These are phyloP conservation scores for Fusarium veterinarium DNA, from an alignment of 2,329 filamentous ascomycete species.

Conservation along the genomic window DNA sequence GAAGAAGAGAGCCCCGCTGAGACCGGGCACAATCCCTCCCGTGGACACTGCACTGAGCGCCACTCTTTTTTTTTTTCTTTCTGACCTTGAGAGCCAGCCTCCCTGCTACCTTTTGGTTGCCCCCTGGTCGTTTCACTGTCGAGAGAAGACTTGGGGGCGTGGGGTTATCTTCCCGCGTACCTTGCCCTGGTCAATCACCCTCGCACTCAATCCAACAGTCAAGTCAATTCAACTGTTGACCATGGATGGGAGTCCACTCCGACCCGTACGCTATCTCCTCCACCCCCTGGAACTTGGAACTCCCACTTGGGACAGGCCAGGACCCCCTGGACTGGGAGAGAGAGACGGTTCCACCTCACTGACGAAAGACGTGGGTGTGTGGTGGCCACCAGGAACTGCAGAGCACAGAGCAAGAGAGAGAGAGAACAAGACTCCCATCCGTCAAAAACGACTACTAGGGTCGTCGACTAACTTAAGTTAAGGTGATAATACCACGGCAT, in stretches of 20 bases:
- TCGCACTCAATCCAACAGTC: neutral
- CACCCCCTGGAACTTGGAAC: conserved; percentile 38
- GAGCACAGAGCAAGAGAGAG: conserved; percentile 9
- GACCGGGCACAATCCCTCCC: conserved; percentile 33
- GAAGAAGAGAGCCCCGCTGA: conserved; percentile 26
- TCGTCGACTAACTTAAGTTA: conserved; percentile 22
- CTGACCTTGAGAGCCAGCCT: conserved; percentile 25
- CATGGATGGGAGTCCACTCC: conserved; percentile 15
- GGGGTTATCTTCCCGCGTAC: conserved; percentile 35
- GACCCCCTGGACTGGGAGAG: conserved; percentile 25
- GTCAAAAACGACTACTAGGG: conserved; percentile 27
- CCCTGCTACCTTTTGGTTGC: conserved; percentile 2
- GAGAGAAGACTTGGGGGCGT: conserved; percentile 23
- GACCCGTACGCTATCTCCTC: conserved; percentile 32
- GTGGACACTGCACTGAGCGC: conserved; percentile 13
- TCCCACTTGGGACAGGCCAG: conserved; percentile 33
- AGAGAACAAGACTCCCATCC: conserved; percentile 27
- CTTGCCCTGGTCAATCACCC: conserved; percentile 25
- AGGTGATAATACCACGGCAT: conserved; percentile 47
- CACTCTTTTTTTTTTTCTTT: conserved; percentile 17
- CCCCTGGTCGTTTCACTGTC: conserved; percentile 29
- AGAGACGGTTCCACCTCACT: conserved; percentile 31
- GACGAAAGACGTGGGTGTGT: conserved; percentile 41
- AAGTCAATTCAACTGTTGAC: conserved; percentile 1
- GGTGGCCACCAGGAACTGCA: conserved; percentile 38